phyloP scores from a whole-genome alignment of 345 rosid genomes.

The Camelina sativa region DNA sequence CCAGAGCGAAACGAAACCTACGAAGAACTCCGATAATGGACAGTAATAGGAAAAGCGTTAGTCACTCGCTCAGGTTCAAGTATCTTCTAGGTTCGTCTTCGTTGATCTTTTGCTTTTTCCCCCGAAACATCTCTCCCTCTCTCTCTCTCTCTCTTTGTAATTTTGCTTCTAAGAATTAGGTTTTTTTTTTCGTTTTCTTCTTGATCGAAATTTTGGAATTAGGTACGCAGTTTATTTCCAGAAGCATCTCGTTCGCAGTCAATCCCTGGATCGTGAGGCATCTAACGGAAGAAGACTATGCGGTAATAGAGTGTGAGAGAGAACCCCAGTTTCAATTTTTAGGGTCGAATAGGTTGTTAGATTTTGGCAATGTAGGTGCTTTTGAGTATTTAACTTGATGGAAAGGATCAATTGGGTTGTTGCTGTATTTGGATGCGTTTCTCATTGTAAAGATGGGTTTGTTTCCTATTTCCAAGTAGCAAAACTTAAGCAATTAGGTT shows the following conservation, averaged over 20 bases:
- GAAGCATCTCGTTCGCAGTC: slow-evolving; percentile 84
- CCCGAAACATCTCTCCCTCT: neutral
- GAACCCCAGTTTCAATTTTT: neutral
- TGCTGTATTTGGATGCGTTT: neutral
- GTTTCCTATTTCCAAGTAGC: neutral
- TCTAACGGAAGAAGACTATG: slow-evolving; percentile 69
- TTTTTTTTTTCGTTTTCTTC: neutral
- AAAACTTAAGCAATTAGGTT: neutral
- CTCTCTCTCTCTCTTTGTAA: neutral
- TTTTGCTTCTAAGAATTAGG: too few species aligned
- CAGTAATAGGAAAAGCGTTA: slow-evolving; percentile 38
- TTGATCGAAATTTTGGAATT: slow-evolving; percentile 12
- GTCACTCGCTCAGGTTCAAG: slow-evolving; percentile 67
- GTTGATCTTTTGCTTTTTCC: too few species aligned
- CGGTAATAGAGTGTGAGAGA: slow-evolving; percentile 49
- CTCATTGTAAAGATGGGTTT: neutral
- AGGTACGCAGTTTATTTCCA: slow-evolving; percentile 81
- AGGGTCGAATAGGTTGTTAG: neutral
- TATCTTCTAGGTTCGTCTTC: slow-evolving; percentile 54
- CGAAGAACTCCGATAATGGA: slow-evolving; percentile 31
- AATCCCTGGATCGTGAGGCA: slow-evolving; percentile 87
- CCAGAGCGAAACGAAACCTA: too few species aligned
- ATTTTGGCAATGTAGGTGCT: slow-evolving; percentile 15
- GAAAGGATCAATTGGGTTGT: neutral
- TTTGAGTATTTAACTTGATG: slow-evolving; percentile 4